Evolutionary conservation across 495 filamentous ascomycete genomes (phyloP).

Genomic region (Letharia columbiana): DNA sequence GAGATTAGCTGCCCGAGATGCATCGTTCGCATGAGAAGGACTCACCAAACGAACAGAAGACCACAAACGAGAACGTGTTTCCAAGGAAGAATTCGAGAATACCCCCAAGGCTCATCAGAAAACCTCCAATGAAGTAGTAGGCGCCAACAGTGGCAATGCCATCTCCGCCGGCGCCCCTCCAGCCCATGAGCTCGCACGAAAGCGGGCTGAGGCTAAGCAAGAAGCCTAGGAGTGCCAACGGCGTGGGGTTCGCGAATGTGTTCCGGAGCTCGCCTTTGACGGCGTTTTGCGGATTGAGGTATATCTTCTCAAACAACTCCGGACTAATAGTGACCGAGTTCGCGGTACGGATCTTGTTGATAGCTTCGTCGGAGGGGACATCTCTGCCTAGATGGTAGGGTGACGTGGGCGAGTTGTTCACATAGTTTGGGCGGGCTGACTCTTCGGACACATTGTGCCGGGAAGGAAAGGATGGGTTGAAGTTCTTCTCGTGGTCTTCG

Average conservation of each 20-base stretch:
- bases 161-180: slow-evolving; percentile 53
- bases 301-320: slow-evolving; percentile 68
- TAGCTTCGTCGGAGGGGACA: slow-evolving; percentile 22
- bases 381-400: slow-evolving; percentile 21
- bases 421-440: slow-evolving; percentile 16
- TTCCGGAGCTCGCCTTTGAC: slow-evolving; percentile 49
- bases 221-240: slow-evolving; percentile 57
- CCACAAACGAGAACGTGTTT: slow-evolving; percentile 61
- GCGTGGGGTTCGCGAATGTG: slow-evolving; percentile 63
- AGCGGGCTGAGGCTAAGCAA: slow-evolving; percentile 55
- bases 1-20: neutral
- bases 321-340: slow-evolving; percentile 49
- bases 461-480: slow-evolving; percentile 34
- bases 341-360: slow-evolving; percentile 36
- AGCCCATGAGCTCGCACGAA: slow-evolving; percentile 61
- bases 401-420: slow-evolving; percentile 18
- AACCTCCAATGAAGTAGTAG: slow-evolving; percentile 27
- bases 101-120: slow-evolving; percentile 55
- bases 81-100: slow-evolving; percentile 63
- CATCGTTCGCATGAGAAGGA: neutral
- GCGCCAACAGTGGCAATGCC: slow-evolving; percentile 40
- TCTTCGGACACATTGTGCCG: slow-evolving; percentile 25
- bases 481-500: slow-evolving; percentile 19
- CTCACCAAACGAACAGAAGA: slow-evolving; percentile 44
- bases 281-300: slow-evolving; percentile 56